Base-by-base conservation (phyloP, 2,329 filamentous ascomycete species). In the Sporothrix pallida region DNA sequence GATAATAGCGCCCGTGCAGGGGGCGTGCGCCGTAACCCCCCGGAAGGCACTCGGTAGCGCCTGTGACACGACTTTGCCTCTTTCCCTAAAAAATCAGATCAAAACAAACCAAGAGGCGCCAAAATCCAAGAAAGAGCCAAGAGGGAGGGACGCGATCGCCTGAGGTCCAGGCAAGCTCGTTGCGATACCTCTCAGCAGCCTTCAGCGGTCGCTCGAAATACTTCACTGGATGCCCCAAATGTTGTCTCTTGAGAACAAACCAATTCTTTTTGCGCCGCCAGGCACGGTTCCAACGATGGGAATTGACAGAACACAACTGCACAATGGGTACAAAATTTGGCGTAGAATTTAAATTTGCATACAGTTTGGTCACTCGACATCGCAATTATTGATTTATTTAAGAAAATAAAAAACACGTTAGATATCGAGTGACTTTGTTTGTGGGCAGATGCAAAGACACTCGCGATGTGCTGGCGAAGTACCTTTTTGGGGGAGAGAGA, bases 21-120 rank as follows among this genome's bases (percentile, higher is more conserved):
- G 74, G 62, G 71, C 26, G 50, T 65, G 65, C 69, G 60, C 67
- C 50, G 65, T 72, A 60, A 42, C 31, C 50, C 50, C 62, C 60
- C 10, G 68, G 58, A 68, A 68, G 37, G 46, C 13, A 48, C 67
- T 67, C 56, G 4, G 67, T 68, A 65, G 58, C 68, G 73, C 71
- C 65, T 73, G 73, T 73, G 73, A 74, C 72, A 74, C 74, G 37
- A 72, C 70, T 56, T 60, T 37, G 12, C 69, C 56, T 48, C 70
- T 56, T 60, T 37, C 7, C 69, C 56, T 48, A 50, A 13, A 26
- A 54, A 65, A 71, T 4, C 1, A 50, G 56, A 70, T 23, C 42
- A 70, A 70, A 71, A 44, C 72, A 65, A 68, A 65, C 17, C 54
- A 70, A 58, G 62, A 52, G 31, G 31, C 31, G 31, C 31, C 65